Base-by-base conservation (phyloP, 805 yeast genomes). In the Sungouiella blattae region DNA sequence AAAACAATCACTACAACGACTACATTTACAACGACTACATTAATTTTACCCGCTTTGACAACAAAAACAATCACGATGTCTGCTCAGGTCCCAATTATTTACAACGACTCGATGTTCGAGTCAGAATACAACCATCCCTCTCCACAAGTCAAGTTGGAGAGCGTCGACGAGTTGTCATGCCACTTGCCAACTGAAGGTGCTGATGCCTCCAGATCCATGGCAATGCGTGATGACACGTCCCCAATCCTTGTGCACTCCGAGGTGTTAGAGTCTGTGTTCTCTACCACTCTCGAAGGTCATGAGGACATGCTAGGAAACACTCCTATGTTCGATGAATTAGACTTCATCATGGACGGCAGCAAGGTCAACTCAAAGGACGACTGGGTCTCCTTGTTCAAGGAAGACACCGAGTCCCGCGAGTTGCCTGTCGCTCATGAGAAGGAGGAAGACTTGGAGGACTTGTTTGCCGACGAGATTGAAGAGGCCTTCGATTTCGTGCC, bases 301-400 rank as follows among this genome's bases (percentile, higher is more conserved):
- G 75, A 71, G 45, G 54, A 59, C 33, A 41, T 39, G 23, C 33
- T 37, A 31, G 37, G 39, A 6, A 47, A 45, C 39, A 67, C 79
- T 49, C 81, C 85, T 38, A 74, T 80, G 75, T 80, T 80, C 48
- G 83, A 77, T 50, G 77, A 77, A 36, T 51, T 59, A 40, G 75
- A 67, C 43, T 64, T 64, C 36, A 59, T 64, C 35, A 53, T 65
- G 18, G 71, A 66, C 38, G 69, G 69, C 35, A 50, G 55, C 31
- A 58, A 59, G 46, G 64, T 55, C 36, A 60, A 61, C 55, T 48
- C 56, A 35, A 66, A 63, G 40, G 69, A 73, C 24, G 73, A 72
- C 46, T 80, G 87, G 87, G 76, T 73, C 28, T 75, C 87, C 11
- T 65, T 83, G 39, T 80, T 83, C 53, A 64, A 58, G 33, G 62